Conservation (phyloP, 352 stramenopile species). For the Phytopythium vexans region DNA sequence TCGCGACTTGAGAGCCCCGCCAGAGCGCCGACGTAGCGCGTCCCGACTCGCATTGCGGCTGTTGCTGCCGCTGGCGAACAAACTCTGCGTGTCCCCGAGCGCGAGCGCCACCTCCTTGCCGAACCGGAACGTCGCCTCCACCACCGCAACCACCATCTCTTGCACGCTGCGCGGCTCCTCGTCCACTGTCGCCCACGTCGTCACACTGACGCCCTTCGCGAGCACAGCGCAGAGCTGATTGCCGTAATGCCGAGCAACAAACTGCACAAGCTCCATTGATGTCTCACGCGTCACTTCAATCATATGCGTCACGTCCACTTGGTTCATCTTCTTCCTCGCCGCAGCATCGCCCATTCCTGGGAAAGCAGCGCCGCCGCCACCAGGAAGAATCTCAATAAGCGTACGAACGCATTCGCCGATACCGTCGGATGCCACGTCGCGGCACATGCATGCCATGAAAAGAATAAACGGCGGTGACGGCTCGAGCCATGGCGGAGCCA, state of each 20-base stretch:
- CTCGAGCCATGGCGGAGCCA: constrained; percentile 50
- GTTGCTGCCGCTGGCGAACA: constrained; percentile 32
- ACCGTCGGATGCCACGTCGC: constrained; percentile 54
- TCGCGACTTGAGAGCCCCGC: constrained; percentile 46
- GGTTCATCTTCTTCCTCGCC: constrained; percentile 18
- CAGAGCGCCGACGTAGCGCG: constrained; percentile 51
- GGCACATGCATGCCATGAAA: constrained; percentile 68
- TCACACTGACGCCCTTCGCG: constrained; percentile 34
- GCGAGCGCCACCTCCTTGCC: constrained; percentile 62
- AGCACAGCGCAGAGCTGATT: constrained; percentile 46
- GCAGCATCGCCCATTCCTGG: constrained; percentile 5
- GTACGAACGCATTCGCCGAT: constrained; percentile 70
- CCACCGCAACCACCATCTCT: constrained; percentile 52
- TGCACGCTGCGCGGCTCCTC: constrained; percentile 72
- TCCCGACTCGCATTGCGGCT: constrained; percentile 54
- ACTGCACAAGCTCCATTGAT: constrained; percentile 49
- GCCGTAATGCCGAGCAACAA: constrained; percentile 62
- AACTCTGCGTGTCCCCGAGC: constrained; percentile 57
- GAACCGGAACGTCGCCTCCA: constrained; percentile 53
- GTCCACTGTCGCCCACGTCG: constrained; percentile 50
- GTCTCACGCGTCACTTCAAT: constrained; percentile 71
- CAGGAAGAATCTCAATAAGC: constrained; percentile 68
- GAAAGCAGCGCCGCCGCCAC: constrained; percentile 15
- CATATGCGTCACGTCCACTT: constrained; percentile 67
- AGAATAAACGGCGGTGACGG: constrained; percentile 65